Conservation (phyloP, 306 rosid species). For the Pueraria montana region DNA sequence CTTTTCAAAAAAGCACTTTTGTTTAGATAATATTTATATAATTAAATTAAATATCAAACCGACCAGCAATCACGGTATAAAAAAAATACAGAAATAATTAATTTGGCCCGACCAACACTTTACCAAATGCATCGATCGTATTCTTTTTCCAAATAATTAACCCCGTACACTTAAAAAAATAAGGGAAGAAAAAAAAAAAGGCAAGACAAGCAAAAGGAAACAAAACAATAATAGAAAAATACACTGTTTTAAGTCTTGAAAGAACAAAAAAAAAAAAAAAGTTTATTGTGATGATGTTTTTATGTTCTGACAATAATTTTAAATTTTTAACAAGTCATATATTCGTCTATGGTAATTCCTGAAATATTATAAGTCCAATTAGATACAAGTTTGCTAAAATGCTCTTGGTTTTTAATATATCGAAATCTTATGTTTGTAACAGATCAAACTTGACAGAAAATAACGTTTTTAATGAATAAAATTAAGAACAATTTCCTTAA, state of each 20-base stretch:
- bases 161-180: no score
- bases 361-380: background rate
- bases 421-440: background rate
- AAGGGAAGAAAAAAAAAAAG: background rate
- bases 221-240: background rate
- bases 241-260: slow-evolving; percentile 2
- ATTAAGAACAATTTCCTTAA: background rate
- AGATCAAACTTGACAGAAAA: background rate
- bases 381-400: slow-evolving; percentile 23
- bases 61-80: slow-evolving; percentile 25
- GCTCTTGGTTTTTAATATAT: slow-evolving; percentile 19
- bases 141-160: slow-evolving; percentile 25
- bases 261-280: background rate
- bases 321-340: background rate
- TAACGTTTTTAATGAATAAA: background rate
- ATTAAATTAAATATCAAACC: slow-evolving; percentile 7
- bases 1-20: slow-evolving; percentile 45
- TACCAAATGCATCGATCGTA: slow-evolving; percentile 24
- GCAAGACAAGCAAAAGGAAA: slow-evolving; percentile 36
- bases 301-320: slow-evolving; percentile 30
- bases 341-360: background rate
- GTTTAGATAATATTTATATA: slow-evolving; percentile 9
- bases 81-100: background rate
- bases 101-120: slow-evolving; percentile 3
- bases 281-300: slow-evolving; percentile 1